Evolutionary conservation across 2,329 filamentous ascomycete genomes (phyloP).

Genomic region (Alternaria viburni): DNA sequence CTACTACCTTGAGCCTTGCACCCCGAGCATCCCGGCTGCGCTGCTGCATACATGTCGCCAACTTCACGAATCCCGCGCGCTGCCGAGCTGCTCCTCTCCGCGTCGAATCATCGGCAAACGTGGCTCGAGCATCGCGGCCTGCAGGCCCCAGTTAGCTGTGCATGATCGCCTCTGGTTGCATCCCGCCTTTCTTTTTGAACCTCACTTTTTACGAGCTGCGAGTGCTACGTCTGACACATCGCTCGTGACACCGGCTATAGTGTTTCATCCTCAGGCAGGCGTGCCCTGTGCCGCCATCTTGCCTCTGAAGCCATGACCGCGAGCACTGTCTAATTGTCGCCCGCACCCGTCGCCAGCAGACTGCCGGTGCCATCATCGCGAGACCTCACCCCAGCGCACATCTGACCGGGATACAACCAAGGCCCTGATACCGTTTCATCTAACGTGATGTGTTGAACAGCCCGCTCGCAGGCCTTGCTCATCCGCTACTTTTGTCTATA

Average conservation of each 20-base stretch:
- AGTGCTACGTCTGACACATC: constrained; percentile 12
- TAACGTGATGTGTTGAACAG: constrained; percentile 5
- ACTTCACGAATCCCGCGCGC: constrained; percentile 14
- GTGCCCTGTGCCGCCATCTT: not conserved
- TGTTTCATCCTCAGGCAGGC: constrained; percentile 8
- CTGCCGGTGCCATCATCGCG: constrained; percentile 3
- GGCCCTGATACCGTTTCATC: constrained; percentile 7
- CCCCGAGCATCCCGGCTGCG: constrained; percentile 12
- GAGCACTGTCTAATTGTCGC: constrained; percentile 11
- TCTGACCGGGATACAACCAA: constrained; percentile 7
- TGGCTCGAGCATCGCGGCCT: constrained; percentile 17
- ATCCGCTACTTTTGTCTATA: not conserved
- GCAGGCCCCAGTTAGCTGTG: not conserved
- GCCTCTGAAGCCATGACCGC: constrained; percentile 14
- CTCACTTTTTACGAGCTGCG: not conserved
- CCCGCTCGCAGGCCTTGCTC: not conserved
- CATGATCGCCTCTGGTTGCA: constrained; percentile 19
- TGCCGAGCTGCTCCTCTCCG: constrained; percentile 7
- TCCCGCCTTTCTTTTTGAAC: constrained; percentile 3
- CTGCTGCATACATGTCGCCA: constrained; percentile 16
- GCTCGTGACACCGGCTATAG: not conserved
- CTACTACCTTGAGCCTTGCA: constrained; percentile 7
- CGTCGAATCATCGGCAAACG: constrained; percentile 26
- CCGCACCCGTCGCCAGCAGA: not conserved
- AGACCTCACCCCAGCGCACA: constrained; percentile 5